Percentiles rank a stretch among this genome's conserved stretches.
Conservation (phyloP, 495 filamentous ascomycete species). For the Penicillium angulare region DNA sequence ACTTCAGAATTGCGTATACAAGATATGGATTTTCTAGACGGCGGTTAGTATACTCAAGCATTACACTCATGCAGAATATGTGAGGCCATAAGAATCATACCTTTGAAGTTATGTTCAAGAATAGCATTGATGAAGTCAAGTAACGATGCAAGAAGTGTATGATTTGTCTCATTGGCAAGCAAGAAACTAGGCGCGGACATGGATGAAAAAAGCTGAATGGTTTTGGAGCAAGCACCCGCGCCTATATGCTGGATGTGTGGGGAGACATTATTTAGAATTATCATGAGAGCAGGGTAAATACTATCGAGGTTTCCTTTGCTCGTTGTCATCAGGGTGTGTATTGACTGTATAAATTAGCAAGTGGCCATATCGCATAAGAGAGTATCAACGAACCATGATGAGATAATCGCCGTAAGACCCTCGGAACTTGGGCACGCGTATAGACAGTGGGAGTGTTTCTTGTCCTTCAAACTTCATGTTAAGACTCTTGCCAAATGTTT, state of each 20-base stretch:
- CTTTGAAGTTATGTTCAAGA: slow-evolving; percentile 84
- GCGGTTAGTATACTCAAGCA: slow-evolving; percentile 1
- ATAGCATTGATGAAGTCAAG: slow-evolving; percentile 91
- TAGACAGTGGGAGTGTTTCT: slow-evolving; percentile 77
- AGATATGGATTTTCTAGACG: slow-evolving; percentile 75
- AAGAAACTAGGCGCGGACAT: slow-evolving; percentile 96
- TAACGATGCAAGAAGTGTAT: slow-evolving; percentile 74
- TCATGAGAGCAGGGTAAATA: slow-evolving; percentile 88
- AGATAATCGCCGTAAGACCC: slow-evolving; percentile 94
- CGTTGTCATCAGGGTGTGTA: slow-evolving; percentile 86
- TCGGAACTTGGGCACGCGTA: slow-evolving; percentile 78
- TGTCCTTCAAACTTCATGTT: slow-evolving; percentile 89
- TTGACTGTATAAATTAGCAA: slow-evolving; percentile 63
- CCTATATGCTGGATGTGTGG: slow-evolving; percentile 78
- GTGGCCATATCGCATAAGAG: not conserved
- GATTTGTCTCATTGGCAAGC: slow-evolving; percentile 93
- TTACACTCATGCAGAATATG: not conserved
- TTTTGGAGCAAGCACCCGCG: slow-evolving; percentile 70
- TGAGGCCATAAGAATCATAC: slow-evolving; percentile 45
- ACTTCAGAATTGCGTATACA: slow-evolving; percentile 75
- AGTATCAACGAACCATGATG: slow-evolving; percentile 60
- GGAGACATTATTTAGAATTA: slow-evolving; percentile 90
- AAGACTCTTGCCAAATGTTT: slow-evolving; percentile 84
- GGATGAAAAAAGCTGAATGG: slow-evolving; percentile 85
- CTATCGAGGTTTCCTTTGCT: slow-evolving; percentile 90